phyloP scores from a whole-genome alignment of 768 basidiomycete genomes.

The Collybia mongolica region DNA sequence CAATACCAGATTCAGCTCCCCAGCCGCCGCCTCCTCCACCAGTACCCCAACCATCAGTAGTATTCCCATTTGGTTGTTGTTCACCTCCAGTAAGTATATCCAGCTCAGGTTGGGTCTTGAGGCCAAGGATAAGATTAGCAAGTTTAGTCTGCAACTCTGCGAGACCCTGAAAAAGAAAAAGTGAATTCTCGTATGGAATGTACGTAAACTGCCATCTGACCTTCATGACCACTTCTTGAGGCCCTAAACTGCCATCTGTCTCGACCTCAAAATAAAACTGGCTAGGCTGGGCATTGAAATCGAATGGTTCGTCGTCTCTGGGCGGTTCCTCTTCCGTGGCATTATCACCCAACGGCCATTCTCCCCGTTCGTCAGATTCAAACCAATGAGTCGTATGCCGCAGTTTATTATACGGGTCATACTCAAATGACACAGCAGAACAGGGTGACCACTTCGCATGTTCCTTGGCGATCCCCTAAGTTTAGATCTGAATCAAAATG shows the following conservation, averaged over 20 bases:
- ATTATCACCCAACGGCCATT: slow-evolving; percentile 93
- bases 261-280: slow-evolving; percentile 96
- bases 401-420: slow-evolving; percentile 96
- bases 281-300: slow-evolving; percentile 83
- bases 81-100: slow-evolving; percentile 48
- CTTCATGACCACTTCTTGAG: slow-evolving; percentile 89
- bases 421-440: slow-evolving; percentile 93
- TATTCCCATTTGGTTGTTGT: slow-evolving; percentile 29
- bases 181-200: neutral
- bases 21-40: slow-evolving; percentile 11
- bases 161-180: slow-evolving; percentile 53
- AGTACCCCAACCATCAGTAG: slow-evolving; percentile 14
- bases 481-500: neutral
- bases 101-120: slow-evolving; percentile 62
- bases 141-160: slow-evolving; percentile 78
- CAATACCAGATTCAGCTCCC: slow-evolving; percentile 15
- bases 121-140: slow-evolving; percentile 73
- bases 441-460: slow-evolving; percentile 99
- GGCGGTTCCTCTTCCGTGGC: slow-evolving; percentile 80
- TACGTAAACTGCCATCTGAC: slow-evolving; percentile 31
- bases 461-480: slow-evolving; percentile 93
- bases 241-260: slow-evolving; percentile 85
- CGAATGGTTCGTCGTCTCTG: slow-evolving; percentile 80
- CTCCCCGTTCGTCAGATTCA: slow-evolving; percentile 74
- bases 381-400: slow-evolving; percentile 96